Base-by-base conservation (phyloP, 257 asterid genomes). In the Solanum megistacrolobum region DNA sequence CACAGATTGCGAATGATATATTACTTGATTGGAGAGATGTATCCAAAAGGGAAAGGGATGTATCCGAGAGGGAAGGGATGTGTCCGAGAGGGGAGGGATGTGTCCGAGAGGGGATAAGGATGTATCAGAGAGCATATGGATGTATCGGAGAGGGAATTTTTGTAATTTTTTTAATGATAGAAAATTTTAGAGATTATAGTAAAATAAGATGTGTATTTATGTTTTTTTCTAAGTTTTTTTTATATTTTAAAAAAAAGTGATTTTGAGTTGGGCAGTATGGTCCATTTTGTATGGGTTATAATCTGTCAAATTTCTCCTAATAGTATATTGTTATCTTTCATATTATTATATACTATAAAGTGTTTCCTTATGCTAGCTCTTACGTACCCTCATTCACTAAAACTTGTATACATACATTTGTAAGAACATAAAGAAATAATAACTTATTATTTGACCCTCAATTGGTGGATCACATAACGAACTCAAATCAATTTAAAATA, bases 391-490 rank as follows among this genome's bases (percentile, higher is more conserved):
- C 23, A 71, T 69, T 29, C 14, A 23, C 12, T 23, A 23, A 4
- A 62, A 69, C 38, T 29, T 69, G 76, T 29, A 3, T 29, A 29
- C 21, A 10, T 69, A 7, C 21, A 69, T 29, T 68, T 16, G 23
- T 69, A 29, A 29, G 21, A 29, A 13, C 35, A 12, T 66, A 66
- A 66, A 29, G 73, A 66, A 25, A 25, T 27, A 66, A 25, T 66
- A 66, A 52, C 60, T 52, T 2, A 1, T 52, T 27, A 32, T 43
- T 79, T 79, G 66, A 79, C 39, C 85, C 85, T 79, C 38, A 79
- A 79, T 79, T 27, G 85, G 66, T 79, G 85, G 85, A 79, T 79
- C 66, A 14, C 25, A 43, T 27, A 79, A 79, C 84, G 3, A 79
- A 79, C 10, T 43, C 36, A 76, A 41, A 25, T 78, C 21, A 62